Conservation (phyloP, 2,329 filamentous ascomycete species). For the Capronia epimyces region DNA sequence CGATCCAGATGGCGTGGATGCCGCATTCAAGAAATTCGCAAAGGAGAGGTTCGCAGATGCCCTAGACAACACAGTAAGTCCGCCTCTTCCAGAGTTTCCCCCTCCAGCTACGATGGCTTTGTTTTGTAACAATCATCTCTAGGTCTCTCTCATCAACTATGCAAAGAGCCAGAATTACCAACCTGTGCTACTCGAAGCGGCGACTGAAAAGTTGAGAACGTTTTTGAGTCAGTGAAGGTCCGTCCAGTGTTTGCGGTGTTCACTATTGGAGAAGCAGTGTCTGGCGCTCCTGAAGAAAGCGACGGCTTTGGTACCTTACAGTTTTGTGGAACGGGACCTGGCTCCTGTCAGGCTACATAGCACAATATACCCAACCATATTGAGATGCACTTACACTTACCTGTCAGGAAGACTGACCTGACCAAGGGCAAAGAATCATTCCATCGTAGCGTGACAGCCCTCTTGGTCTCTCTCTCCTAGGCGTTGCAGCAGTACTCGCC, state of each 20-base stretch:
- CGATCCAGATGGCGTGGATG: constrained; percentile 20
- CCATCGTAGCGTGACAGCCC: too few relatives aligned
- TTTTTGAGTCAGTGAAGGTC: constrained; percentile 1
- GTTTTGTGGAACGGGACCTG: not conserved
- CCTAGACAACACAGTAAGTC: constrained; percentile 12
- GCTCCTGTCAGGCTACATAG: not conserved
- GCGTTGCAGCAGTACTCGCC: too few relatives aligned
- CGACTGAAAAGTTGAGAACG: constrained; percentile 8
- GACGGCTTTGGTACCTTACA: not conserved
- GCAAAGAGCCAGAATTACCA: constrained; percentile 21
- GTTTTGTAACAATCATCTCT: not conserved
- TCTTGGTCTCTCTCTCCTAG: too few relatives aligned
- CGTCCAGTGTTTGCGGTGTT: not conserved
- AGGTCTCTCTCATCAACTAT: constrained; percentile 9
- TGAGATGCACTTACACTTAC: not conserved
- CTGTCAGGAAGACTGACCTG: too few relatives aligned
- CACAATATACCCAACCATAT: not conserved
- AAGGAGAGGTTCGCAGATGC: constrained; percentile 17
- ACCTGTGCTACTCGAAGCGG: constrained; percentile 20
- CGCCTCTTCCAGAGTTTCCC: not conserved
- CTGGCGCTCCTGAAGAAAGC: not conserved
- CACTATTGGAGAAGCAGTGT: not conserved
- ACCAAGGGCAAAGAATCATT: too few relatives aligned
- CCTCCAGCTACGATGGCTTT: not conserved
- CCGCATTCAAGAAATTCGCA: constrained; percentile 27